phyloP scores from a whole-genome alignment of 1,139 yeast genomes.

The Lodderomyces margitis region DNA sequence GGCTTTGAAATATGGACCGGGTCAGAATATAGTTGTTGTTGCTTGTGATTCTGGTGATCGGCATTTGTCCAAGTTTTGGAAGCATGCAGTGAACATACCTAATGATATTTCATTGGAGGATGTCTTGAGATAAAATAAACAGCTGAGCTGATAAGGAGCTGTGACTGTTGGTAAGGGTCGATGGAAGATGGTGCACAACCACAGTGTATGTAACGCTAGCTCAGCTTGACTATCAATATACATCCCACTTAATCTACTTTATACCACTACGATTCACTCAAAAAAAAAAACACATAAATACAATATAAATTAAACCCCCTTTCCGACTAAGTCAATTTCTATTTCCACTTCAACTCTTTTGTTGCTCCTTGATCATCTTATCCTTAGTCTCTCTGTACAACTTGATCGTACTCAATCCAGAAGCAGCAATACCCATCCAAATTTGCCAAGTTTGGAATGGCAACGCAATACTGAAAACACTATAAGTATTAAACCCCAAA shows the following conservation, averaged over 20 bases:
- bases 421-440: slow-evolving; percentile 49
- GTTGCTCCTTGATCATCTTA: slow-evolving; percentile 21
- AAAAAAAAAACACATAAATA: too few relatives aligned
- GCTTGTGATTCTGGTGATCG: slow-evolving; percentile 93
- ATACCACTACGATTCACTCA: too few relatives aligned
- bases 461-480: slow-evolving; percentile 39
- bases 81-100: slow-evolving; percentile 47
- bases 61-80: slow-evolving; percentile 92
- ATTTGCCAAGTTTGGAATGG: slow-evolving; percentile 47
- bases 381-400: slow-evolving; percentile 41
- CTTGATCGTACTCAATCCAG: slow-evolving; percentile 38
- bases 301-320: neutral
- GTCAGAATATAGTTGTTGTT: slow-evolving; percentile 75
- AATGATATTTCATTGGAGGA: slow-evolving; percentile 31
- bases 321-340: too few relatives aligned
- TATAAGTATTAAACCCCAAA: slow-evolving; percentile 42
- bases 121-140: slow-evolving; percentile 15
- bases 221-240: too few relatives aligned
- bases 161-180: neutral
- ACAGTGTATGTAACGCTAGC: too few relatives aligned
- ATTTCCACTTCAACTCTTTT: slow-evolving; percentile 11
- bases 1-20: slow-evolving; percentile 59
- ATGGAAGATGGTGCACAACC: too few relatives aligned
- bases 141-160: neutral
- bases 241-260: too few relatives aligned